A percentile compares a stretch with the other conserved stretches of the same genome.
These are phyloP conservation scores for Penicillium egyptiacum DNA, from an alignment of 495 filamentous ascomycete species.

Conservation along the genomic window DNA sequence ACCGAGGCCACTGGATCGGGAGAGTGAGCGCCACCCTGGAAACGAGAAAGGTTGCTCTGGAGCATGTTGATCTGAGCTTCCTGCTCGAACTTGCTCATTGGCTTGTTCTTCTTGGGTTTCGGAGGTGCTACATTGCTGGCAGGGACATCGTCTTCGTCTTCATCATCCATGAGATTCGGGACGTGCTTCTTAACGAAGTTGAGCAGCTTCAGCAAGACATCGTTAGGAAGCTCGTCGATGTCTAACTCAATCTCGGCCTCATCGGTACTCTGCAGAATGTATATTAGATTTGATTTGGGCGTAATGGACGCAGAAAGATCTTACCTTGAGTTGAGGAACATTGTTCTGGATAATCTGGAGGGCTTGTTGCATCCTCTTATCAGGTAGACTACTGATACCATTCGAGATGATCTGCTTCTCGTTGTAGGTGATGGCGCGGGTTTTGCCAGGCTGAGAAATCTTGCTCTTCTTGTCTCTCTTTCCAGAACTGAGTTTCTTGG, in stretches of 20 bases:
- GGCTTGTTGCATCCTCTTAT: slow-evolving; percentile 70
- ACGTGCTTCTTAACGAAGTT: slow-evolving; percentile 70
- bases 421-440: slow-evolving; percentile 60
- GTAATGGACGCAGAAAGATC: slow-evolving; percentile 14
- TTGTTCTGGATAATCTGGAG: slow-evolving; percentile 90
- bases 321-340: slow-evolving; percentile 71
- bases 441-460: slow-evolving; percentile 47
- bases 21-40: slow-evolving; percentile 45
- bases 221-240: slow-evolving; percentile 77
- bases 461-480: slow-evolving; percentile 56
- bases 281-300: slow-evolving; percentile 18
- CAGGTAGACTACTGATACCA: slow-evolving; percentile 71
- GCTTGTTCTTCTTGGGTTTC: slow-evolving; percentile 96
- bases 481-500: slow-evolving; percentile 52
- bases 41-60: slow-evolving; percentile 54
- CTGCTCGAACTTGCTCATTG: slow-evolving; percentile 94
- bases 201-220: slow-evolving; percentile 72
- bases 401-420: slow-evolving; percentile 87
- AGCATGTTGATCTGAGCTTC: slow-evolving; percentile 83
- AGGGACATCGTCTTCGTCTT: slow-evolving; percentile 45
- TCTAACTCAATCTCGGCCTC: slow-evolving; percentile 89
- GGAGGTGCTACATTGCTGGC: slow-evolving; percentile 50
- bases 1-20: slow-evolving; percentile 46
- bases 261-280: slow-evolving; percentile 56
- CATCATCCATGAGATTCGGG: slow-evolving; percentile 53